phyloP scores from a whole-genome alignment of 345 rosid genomes.

The Cochlearia excelsa region DNA sequence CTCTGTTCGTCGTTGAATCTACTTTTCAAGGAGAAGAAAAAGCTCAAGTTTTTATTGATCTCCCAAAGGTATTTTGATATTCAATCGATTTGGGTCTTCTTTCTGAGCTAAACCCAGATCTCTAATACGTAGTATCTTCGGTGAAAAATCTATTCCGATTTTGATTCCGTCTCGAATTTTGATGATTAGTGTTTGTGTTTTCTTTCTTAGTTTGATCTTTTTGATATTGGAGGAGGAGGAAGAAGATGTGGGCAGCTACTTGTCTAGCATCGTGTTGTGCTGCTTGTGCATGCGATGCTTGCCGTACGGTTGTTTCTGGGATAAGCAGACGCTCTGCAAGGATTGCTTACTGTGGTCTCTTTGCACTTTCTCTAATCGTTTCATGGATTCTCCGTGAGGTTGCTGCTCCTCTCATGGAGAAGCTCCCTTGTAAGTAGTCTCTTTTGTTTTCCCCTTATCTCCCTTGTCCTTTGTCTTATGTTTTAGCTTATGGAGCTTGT shows the following conservation, averaged over 20 bases:
- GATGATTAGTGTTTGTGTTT: conserved; percentile 11
- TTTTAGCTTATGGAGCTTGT: conserved; percentile 12
- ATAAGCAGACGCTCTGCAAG: conserved; percentile 95
- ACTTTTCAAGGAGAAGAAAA: conserved; percentile 20
- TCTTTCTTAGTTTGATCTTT: conserved; percentile 3
- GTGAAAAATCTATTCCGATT: neutral
- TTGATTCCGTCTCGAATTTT: neutral
- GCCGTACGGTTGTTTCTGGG: conserved; percentile 81
- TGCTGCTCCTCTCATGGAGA: conserved; percentile 99
- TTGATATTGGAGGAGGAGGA: conserved; percentile 23
- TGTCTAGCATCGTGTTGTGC: conserved; percentile 99
- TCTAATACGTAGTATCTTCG: neutral
- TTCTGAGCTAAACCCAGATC: neutral
- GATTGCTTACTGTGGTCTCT: conserved; percentile 96
- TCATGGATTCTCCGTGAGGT: conserved; percentile 97
- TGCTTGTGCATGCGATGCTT: conserved; percentile 95
- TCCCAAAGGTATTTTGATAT: conserved; percentile 21
- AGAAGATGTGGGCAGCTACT: conserved; percentile 95
- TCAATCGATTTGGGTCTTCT: neutral
- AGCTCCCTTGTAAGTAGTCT: conserved; percentile 76
- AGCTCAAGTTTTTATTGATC: conserved; percentile 14
- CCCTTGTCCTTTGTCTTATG: neutral
- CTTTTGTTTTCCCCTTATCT: neutral
- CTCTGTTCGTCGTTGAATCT: neutral
- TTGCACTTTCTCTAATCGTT: conserved; percentile 83